phyloP scores from a whole-genome alignment of 2,329 filamentous ascomycete species.

The Colletotrichum phormii region DNA sequence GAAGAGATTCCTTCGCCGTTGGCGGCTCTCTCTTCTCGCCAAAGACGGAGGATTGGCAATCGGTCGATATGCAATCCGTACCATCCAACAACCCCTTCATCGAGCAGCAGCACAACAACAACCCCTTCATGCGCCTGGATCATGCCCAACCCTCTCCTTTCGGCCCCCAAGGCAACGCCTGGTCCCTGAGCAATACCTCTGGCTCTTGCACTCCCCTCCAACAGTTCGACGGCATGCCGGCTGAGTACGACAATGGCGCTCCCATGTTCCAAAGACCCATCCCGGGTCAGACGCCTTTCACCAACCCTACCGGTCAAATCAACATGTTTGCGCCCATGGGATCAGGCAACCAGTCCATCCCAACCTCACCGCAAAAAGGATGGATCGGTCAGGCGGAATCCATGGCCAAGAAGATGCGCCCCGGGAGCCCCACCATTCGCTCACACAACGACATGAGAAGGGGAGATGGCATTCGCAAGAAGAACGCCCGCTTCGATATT shows the following conservation, averaged over 20 bases:
- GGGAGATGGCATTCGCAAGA: slow-evolving; percentile 94
- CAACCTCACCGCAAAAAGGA: slow-evolving; percentile 69
- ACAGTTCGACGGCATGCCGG: slow-evolving; percentile 72
- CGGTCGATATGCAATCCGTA: slow-evolving; percentile 73
- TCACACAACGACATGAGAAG: slow-evolving; percentile 82
- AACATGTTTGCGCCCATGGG: slow-evolving; percentile 66
- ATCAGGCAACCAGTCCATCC: slow-evolving; percentile 61
- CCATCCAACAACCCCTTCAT: slow-evolving; percentile 74
- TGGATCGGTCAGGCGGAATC: slow-evolving; percentile 63
- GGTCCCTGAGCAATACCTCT: slow-evolving; percentile 74
- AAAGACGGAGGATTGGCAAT: slow-evolving; percentile 73
- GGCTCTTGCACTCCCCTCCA: slow-evolving; percentile 81
- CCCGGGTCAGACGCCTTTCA: slow-evolving; percentile 66
- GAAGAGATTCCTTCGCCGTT: slow-evolving; percentile 72
- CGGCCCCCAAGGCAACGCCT: slow-evolving; percentile 58
- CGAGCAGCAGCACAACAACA: slow-evolving; percentile 66
- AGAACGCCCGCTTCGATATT: slow-evolving; percentile 98
- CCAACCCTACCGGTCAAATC: slow-evolving; percentile 60
- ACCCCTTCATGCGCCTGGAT: slow-evolving; percentile 76
- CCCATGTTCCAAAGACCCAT: slow-evolving; percentile 66
- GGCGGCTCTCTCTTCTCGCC: slow-evolving; percentile 71
- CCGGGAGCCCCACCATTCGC: slow-evolving; percentile 76
- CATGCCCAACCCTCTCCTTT: slow-evolving; percentile 58
- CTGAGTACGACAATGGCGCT: slow-evolving; percentile 65
- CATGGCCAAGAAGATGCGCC: slow-evolving; percentile 70